Percentiles rank a stretch among this genome's conserved stretches.
Conservation (phyloP, 2,329 filamentous ascomycete species). For the Cordyceps farinosa region DNA sequence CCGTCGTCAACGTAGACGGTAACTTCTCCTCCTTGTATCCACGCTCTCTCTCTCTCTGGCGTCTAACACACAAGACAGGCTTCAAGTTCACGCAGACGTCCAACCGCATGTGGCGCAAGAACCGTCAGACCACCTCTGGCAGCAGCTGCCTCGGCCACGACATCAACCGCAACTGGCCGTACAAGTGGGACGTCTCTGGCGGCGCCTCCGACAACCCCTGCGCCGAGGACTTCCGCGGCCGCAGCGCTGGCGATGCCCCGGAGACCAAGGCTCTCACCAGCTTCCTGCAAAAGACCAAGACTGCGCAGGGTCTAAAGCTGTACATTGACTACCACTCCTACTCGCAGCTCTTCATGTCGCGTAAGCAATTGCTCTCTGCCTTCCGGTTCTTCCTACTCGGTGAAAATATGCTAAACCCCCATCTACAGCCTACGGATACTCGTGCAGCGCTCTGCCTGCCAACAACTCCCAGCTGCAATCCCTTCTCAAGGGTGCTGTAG, state of each 20-base stretch:
- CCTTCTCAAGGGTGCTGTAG: conserved; percentile 46
- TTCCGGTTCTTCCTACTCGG: conserved; percentile 30
- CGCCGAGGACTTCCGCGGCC: conserved; percentile 46
- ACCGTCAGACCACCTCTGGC: conserved; percentile 41
- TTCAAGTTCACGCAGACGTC: conserved; percentile 56
- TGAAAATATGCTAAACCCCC: conserved; percentile 44
- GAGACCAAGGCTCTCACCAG: conserved; percentile 48
- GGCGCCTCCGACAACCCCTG: conserved; percentile 52
- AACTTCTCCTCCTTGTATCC: conserved; percentile 19
- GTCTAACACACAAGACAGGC: conserved; percentile 32
- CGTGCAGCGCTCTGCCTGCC: conserved; percentile 44
- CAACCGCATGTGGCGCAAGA: conserved; percentile 61
- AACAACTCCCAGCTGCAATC: conserved; percentile 47
- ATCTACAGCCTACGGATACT: conserved; percentile 57
- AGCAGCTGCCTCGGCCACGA: conserved; percentile 49
- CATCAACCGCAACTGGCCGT: conserved; percentile 59
- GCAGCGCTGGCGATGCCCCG: conserved; percentile 42
- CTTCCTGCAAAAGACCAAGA: conserved; percentile 32
- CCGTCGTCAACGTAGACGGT: conserved; percentile 60
- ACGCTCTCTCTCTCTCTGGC: not conserved
- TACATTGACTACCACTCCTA: conserved; percentile 66
- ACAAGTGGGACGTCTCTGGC: conserved; percentile 48
- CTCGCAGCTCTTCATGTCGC: conserved; percentile 57
- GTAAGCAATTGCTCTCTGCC: conserved; percentile 36
- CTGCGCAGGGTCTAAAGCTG: conserved; percentile 49